Evolutionary conservation across 2,329 filamentous ascomycete species (phyloP).

Genomic region (Thelonectria olida): DNA sequence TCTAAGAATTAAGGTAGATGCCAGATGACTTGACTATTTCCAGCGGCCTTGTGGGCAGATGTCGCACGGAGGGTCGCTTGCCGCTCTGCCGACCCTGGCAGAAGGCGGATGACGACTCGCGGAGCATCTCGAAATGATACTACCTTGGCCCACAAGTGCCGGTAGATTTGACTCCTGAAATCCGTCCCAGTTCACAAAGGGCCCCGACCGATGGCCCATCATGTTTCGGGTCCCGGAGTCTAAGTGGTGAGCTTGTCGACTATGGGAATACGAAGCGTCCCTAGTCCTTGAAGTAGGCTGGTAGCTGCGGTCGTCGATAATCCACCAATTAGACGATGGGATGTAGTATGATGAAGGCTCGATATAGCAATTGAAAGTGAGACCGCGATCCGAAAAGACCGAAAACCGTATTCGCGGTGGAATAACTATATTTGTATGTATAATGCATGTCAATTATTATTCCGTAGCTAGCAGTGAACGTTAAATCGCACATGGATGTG

Average conservation of each 20-base stretch:
- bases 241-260: not conserved
- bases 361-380: not conserved
- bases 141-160: not conserved
- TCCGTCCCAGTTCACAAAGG: not conserved
- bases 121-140: not conserved
- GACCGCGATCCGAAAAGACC: not conserved
- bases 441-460: not conserved
- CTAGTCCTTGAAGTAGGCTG: no score
- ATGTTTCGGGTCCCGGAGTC: not conserved
- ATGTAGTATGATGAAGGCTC: not conserved
- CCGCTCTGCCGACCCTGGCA: constrained; percentile 7
- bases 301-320: not conserved
- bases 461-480: not conserved
- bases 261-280: not conserved
- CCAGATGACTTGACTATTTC: not conserved
- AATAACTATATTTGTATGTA: not conserved
- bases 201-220: no score
- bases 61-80: not conserved
- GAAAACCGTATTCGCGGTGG: not conserved
- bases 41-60: not conserved
- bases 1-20: not conserved
- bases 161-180: not conserved
- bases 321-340: not conserved
- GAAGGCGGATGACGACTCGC: not conserved
- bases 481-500: not conserved